Percentiles rank a stretch among this genome's conserved stretches.
Evolutionary conservation across 768 basidiomycete genomes (phyloP).

Genomic region (Amanita jacksonii): DNA sequence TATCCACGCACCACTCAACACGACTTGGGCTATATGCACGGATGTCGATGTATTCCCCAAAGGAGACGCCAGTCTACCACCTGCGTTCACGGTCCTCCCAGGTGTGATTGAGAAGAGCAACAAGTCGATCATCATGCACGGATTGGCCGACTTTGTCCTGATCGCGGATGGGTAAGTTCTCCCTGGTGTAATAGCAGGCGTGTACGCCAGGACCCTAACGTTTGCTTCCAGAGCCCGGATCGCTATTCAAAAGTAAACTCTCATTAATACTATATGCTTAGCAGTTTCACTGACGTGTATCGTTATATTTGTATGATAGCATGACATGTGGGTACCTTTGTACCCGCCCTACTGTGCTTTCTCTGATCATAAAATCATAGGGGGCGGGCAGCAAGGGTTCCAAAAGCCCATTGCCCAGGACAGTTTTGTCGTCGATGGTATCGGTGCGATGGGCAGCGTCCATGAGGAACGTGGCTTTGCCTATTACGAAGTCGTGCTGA

Average conservation of each 20-base stretch:
- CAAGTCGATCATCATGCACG: constrained; percentile 61
- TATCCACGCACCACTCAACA: constrained; percentile 58
- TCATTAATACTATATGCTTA: background rate
- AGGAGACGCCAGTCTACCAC: constrained; percentile 52
- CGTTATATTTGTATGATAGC: constrained; percentile 16
- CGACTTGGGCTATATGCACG: constrained; percentile 58
- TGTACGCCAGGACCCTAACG: no score
- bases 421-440: constrained; percentile 60
- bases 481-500: constrained; percentile 55
- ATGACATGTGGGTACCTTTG: constrained; percentile 30
- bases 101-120: constrained; percentile 69
- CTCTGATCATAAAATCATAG: constrained; percentile 18
- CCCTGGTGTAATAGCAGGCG: no score
- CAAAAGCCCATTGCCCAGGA: constrained; percentile 56
- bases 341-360: background rate
- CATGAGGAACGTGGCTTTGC: constrained; percentile 63
- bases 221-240: constrained; percentile 56
- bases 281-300: background rate
- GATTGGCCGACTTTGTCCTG: constrained; percentile 62
- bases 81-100: constrained; percentile 57
- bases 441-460: constrained; percentile 55
- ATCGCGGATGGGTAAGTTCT: constrained; percentile 68
- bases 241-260: constrained; percentile 51
- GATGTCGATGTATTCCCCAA: constrained; percentile 48
- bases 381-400: constrained; percentile 65